Percentiles rank a stretch among this genome's conserved stretches.
Evolutionary conservation across 345 rosid species (phyloP).

Genomic region (Excoecaria agallocha): DNA sequence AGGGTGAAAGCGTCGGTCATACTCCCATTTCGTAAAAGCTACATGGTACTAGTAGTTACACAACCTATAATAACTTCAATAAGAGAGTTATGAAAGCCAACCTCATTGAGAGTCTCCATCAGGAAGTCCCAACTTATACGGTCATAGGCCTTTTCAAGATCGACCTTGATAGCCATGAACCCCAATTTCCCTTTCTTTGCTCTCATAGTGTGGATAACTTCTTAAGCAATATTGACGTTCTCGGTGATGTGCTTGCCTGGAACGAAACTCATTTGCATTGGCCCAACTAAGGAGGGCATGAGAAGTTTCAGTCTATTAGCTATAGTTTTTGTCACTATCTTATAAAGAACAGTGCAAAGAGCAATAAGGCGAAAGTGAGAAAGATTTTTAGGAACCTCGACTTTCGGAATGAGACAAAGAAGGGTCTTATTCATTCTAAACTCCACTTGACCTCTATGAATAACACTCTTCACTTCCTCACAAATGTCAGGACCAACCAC

Average conservation of each 20-base stretch:
- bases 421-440: not conserved
- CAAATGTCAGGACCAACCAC: not conserved
- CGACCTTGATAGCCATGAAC: too few species aligned
- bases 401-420: not conserved
- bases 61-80: not conserved
- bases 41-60: not conserved
- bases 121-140: not conserved
- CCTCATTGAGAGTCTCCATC: not conserved
- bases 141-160: not conserved
- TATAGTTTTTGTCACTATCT: not conserved
- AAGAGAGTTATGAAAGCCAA: not conserved
- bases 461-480: not conserved
- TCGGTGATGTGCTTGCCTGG: not conserved
- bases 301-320: not conserved
- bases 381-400: not conserved
- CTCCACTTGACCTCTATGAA: not conserved
- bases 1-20: not conserved
- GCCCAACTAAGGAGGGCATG: not conserved
- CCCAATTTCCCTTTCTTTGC: not conserved
- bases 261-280: not conserved
- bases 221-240: not conserved
- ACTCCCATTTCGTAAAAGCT: not conserved
- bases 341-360: not conserved
- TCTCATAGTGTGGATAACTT: not conserved
- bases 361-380: not conserved